phyloP scores from a whole-genome alignment of 2,329 filamentous ascomycete species.

The Orbilia blumenaviensis region DNA sequence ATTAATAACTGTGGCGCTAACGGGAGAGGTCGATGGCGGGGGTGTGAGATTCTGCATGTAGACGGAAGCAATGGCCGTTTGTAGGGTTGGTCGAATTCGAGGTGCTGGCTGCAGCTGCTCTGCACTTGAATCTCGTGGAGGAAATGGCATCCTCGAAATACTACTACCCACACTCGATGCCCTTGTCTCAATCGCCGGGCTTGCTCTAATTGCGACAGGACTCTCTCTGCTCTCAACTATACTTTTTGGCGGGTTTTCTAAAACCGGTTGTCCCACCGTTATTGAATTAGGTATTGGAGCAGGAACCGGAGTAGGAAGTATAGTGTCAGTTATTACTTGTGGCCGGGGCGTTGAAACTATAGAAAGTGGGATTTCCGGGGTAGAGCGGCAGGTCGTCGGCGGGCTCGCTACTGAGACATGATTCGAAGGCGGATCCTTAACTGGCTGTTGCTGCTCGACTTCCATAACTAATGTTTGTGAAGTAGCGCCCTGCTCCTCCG shows the following conservation, averaged over 20 bases:
- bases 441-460: neutral
- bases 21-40: slow-evolving; percentile 40
- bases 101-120: neutral
- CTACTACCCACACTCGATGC: neutral
- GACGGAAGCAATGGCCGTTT: neutral
- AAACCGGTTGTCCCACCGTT: neutral
- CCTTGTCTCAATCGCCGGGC: neutral
- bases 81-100: slow-evolving; percentile 20
- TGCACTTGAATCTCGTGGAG: neutral
- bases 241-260: neutral
- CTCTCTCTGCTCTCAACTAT: slow-evolving; percentile 3
- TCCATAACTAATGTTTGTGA: neutral
- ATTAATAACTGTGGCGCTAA: slow-evolving; percentile 32
- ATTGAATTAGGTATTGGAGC: neutral
- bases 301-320: neutral
- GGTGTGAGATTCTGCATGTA: slow-evolving; percentile 39
- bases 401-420: neutral
- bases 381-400: slow-evolving; percentile 4
- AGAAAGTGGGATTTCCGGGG: neutral
- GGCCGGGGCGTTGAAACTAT: neutral
- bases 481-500: slow-evolving; percentile 5
- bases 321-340: neutral
- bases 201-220: neutral
- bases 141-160: neutral
- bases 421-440: neutral